These are phyloP conservation scores for Orbilia brochopaga DNA, from an alignment of 2,329 filamentous ascomycete species.

Conservation along the genomic window DNA sequence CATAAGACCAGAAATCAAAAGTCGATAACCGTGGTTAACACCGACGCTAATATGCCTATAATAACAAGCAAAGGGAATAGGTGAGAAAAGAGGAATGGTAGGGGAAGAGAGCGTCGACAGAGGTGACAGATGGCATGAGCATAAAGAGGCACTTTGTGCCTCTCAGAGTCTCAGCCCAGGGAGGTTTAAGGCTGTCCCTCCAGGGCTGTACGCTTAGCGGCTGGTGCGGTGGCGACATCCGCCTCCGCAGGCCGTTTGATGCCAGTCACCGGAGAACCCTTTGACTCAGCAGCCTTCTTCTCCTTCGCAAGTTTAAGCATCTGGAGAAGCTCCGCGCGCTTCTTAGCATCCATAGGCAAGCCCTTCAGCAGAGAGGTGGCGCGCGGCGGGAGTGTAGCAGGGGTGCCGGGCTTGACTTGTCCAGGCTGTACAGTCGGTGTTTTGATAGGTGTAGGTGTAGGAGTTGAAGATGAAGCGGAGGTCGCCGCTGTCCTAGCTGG, in stretches of 20 bases:
- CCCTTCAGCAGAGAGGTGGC: constrained; percentile 17
- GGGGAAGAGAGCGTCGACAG: constrained; percentile 1
- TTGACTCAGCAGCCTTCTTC: constrained; percentile 43
- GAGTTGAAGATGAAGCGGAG: constrained; percentile 5
- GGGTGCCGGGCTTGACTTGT: constrained; percentile 3
- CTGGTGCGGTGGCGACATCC: constrained; percentile 10
- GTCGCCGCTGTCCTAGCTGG: constrained; percentile 4
- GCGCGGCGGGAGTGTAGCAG: constrained; percentile 15
- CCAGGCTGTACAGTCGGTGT: constrained; percentile 12
- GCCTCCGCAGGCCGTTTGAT: constrained; percentile 34
- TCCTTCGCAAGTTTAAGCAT: constrained; percentile 43
- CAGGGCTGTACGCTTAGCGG: constrained; percentile 29
- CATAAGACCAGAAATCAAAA: constrained; percentile 13
- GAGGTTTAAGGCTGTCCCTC: constrained; percentile 28
- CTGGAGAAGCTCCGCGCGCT: constrained; percentile 27
- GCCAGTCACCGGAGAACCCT: constrained; percentile 4
- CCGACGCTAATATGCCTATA: constrained; percentile 39
- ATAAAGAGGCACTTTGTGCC: no score
- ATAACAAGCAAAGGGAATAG: constrained; percentile 13
- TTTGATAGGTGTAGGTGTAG: background rate
- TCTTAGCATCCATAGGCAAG: constrained; percentile 20
- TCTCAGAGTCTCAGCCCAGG: background rate
- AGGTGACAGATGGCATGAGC: constrained; percentile 1
- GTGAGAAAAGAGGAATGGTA: constrained; percentile 15
- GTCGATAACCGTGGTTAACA: constrained; percentile 20